Base-by-base conservation (phyloP, 148 eudicot species). In the Persicaria maculosa region DNA sequence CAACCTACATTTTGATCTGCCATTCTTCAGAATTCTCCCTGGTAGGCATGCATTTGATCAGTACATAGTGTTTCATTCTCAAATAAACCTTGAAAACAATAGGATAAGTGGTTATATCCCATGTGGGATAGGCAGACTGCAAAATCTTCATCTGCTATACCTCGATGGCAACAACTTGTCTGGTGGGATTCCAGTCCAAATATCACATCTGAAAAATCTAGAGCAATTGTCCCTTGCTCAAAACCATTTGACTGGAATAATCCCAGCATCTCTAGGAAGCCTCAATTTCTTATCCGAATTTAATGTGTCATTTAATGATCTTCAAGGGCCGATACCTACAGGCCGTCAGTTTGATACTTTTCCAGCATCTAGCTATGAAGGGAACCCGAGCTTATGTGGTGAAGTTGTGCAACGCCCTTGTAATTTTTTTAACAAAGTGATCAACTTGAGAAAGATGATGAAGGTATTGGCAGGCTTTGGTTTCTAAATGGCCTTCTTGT, bases 51-150 rank as follows among this genome's bases (percentile, higher is more conserved):
- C 89, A 74, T 91, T 87, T 77, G 84, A 82, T 82, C 94, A 88
- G 86, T 87, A 88, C 22, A 78, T 86, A 25, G 82, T 74, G 82
- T 82, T 91, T 43, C 98, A 97, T 31, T 88, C 90, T 16, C 87
- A 92, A 47, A 80, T 93, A 70, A 81, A 86, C 78, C 84, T 91
- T 55, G 61, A 74, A 44, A 83, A 85, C 75, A 93, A 93, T 80
- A 81, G 62, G 52, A 77, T 93, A 71, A 82, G 75, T 69, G 98
- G 98, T 69, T 77, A 52, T n/a, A 84, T 93, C 68, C 97, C 98
- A 90, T 73, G 96, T 93, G 0, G 86, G 81, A 88, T 93, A 15
- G 88, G 94, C 72, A 81, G 75, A 47, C 19, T 91, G 74, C 86
- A 84, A 74, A 85, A 76, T 71, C 84, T 93, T 61, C 90, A 89